Evolutionary conservation across 2,329 filamentous ascomycete species (phyloP), one percentile per base, ranked within the genome.

Genomic region (Tolypocladium cylindrosporum): DNA sequence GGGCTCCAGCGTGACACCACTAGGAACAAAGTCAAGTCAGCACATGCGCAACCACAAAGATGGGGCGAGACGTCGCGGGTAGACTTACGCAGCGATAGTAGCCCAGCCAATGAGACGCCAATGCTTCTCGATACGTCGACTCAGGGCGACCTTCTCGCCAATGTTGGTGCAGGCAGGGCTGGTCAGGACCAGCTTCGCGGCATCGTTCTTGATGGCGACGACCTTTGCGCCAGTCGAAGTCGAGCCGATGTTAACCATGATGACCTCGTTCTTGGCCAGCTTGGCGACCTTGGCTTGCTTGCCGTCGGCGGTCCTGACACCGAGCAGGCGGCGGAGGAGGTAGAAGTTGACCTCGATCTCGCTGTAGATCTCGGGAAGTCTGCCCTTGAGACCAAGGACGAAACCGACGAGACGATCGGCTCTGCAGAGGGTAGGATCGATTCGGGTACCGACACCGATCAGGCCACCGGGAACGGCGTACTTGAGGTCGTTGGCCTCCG

Each of bases 281-380:
- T 99, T 99, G 68, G 92, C 91, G 65, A 99, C 94, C 87, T 99
- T 99, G 70, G 93, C 93, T 78, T 97, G 94, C 82, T 99, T 99
- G 73, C 94, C 94, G 67, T 99, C 94, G 62, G 93, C 91, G 53
- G 94, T 96, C 79, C 95, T 92, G 69, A 99, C 94, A 85, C 94
- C 94, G 58, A 99, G 85, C 62, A 99, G 82, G 68, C 94, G 85
- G 68, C 93, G 89, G 62, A 99, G 87, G 61, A 99, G 83, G 83
- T 97, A 99, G 82, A 97, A 99, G 84, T 97, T 97, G 76, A 97
- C 92, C 78, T 99, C 94, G 61, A 99, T 88, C 77, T 99, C 94
- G 66, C 88, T 94, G 81, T 97, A 99, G 74, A 99, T 97, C 71
- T 94, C 91, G 55, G 94, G 94, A 31, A 99, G 86, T 67, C 88